Evolutionary conservation across 139 green algal species (phyloP).

Genomic region (Pleodorina starrii): DNA sequence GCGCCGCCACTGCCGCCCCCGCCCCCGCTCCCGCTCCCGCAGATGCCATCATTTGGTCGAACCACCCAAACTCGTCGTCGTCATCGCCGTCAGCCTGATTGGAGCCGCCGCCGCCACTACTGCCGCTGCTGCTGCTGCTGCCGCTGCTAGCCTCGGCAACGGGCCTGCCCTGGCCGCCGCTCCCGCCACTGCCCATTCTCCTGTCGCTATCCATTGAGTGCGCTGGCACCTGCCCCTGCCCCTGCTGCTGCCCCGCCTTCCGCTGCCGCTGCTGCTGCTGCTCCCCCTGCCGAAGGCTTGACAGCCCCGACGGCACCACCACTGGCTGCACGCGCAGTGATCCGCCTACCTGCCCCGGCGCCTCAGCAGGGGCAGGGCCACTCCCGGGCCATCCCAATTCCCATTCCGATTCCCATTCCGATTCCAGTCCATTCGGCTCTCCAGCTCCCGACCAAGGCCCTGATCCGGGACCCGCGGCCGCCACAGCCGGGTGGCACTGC

Average conservation of each 20-base stretch:
- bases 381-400: too few relatives aligned
- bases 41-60: neutral
- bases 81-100: neutral
- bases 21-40: neutral
- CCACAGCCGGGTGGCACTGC: too few relatives aligned
- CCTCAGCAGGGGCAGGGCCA: too few relatives aligned
- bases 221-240: neutral
- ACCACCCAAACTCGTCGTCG: slow-evolving; percentile 44
- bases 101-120: neutral
- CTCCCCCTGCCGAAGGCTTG: too few relatives aligned
- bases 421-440: too few relatives aligned
- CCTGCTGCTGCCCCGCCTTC: neutral
- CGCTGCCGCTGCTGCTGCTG: neutral
- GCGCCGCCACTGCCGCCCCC: neutral
- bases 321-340: too few relatives aligned
- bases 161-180: neutral
- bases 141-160: neutral
- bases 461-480: too few relatives aligned
- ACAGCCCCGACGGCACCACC: too few relatives aligned
- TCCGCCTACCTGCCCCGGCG: too few relatives aligned
- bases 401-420: too few relatives aligned
- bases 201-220: neutral
- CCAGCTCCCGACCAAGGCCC: too few relatives aligned
- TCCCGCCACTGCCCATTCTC: neutral
- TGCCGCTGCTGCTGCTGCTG: neutral